Conservation (phyloP, 805 yeast genomes). For the Peterozyma xylosa region DNA sequence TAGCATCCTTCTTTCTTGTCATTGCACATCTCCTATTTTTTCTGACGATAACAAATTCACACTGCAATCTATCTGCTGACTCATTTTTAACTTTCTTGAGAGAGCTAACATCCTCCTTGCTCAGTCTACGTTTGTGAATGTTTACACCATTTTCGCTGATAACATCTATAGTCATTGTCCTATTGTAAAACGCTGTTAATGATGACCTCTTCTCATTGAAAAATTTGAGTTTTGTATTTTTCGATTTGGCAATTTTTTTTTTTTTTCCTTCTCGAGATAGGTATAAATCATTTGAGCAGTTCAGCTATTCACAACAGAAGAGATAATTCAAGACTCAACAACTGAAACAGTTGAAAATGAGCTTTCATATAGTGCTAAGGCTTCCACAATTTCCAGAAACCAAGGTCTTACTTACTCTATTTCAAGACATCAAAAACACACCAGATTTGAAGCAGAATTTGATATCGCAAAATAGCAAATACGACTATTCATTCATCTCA, state of each 20-base stretch:
- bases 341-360: background rate
- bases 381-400: constrained; percentile 42
- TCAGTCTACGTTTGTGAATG: too few species aligned
- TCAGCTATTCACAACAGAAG: too few species aligned
- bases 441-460: constrained; percentile 35
- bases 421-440: constrained; percentile 36
- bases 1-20: constrained; percentile 41
- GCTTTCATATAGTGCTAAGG: constrained; percentile 4
- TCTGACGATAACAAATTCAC: constrained; percentile 40
- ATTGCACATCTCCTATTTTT: constrained; percentile 55
- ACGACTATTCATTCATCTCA: constrained; percentile 61
- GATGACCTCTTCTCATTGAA: background rate
- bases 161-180: background rate
- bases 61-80: constrained; percentile 16
- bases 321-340: too few species aligned
- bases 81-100: background rate
- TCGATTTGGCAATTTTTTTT: background rate
- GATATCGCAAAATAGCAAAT: constrained; percentile 34
- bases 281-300: background rate
- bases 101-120: too few species aligned
- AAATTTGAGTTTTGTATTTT: background rate
- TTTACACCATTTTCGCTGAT: too few species aligned
- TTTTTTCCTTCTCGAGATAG: background rate
- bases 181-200: background rate
- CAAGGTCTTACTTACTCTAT: constrained; percentile 33